Conservation (phyloP, 83 land plant species). For the Diphasiastrum complanatum region DNA sequence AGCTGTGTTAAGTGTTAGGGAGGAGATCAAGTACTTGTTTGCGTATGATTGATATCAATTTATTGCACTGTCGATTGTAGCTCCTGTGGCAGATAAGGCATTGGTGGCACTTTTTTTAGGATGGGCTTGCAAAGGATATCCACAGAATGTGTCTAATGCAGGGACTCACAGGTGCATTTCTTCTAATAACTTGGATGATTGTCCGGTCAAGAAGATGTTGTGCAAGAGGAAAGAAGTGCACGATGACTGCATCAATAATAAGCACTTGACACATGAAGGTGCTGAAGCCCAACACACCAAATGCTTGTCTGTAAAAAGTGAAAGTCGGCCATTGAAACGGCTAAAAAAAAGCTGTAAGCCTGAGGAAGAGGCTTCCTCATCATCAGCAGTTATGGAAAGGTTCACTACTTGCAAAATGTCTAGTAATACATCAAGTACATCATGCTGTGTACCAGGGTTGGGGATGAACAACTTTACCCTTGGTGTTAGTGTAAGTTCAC, state of each 20-base stretch:
- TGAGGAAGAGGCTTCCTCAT: too few relatives aligned
- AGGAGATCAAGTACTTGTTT: too few relatives aligned
- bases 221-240: background rate
- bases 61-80: slow-evolving; percentile 39
- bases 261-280: too few relatives aligned
- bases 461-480: slow-evolving; percentile 29
- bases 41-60: too few relatives aligned
- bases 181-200: slow-evolving; percentile 34
- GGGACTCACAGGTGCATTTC: slow-evolving; percentile 46
- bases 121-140: slow-evolving; percentile 92
- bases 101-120: slow-evolving; percentile 78
- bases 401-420: too few relatives aligned
- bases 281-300: too few relatives aligned
- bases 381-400: too few relatives aligned
- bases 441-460: slow-evolving; percentile 79
- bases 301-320: background rate
- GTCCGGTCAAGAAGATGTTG: slow-evolving; percentile 23
- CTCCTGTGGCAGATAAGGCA: slow-evolving; percentile 64
- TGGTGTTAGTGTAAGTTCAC: slow-evolving; percentile 31
- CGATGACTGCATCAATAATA: slow-evolving; percentile 15
- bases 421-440: too few relatives aligned
- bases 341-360: too few relatives aligned
- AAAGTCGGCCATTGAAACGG: background rate
- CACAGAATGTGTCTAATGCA: slow-evolving; percentile 26
- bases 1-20: too few relatives aligned